Evolutionary conservation across 2,329 filamentous ascomycete species (phyloP), one percentile per base, ranked within the genome.

Genomic region (Pestalotiopsis fici): DNA sequence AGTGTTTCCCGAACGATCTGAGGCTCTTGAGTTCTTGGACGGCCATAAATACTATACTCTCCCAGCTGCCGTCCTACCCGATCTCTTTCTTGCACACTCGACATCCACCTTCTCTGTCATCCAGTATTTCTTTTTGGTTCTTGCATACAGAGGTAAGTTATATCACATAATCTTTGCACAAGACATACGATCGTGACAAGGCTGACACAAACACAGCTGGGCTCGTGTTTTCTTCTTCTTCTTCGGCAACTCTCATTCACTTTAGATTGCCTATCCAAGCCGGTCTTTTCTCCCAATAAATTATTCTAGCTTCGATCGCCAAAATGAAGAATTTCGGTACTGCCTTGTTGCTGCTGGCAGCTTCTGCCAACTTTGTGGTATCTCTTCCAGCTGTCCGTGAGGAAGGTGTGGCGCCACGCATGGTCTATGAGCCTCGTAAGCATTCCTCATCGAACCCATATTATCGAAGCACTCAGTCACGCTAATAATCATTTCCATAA

Each of bases 281-380:
- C 63, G 27, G 23, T 65, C 54, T 31, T 65, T 65, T 31, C 31
- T 23, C 18, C 23, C 15, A 28, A 43, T 59, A 25, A 27, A 6
- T 15, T 43, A n/a, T 65, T 47, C 21, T 21, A 37, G 25, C 25
- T 47, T 47, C 54, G 12, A 50, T 37, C 65, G 60, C 28, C 60
- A 66, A 56, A 12, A 68, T 68, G 67, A 68, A 68, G 67, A 66
- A 61, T 43, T 59, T 68, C 35, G 67, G 67, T 27, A 61, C 67
- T 27, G 54, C 56, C 13, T 39, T 68, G 60, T 54, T 68, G 65
- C 61, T 68, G 60, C 65, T 68, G 64, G 67, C 67, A 66, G 65
- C 65, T 28, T 68, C 67, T 62, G 65, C 64, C 61, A 64, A 50
- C 55, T 43, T 64, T 3, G 67, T 68, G 39, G 47, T 62, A 37